Evolutionary conservation across 805 yeast species (phyloP).

Genomic region (Saturnispora sanitii): DNA sequence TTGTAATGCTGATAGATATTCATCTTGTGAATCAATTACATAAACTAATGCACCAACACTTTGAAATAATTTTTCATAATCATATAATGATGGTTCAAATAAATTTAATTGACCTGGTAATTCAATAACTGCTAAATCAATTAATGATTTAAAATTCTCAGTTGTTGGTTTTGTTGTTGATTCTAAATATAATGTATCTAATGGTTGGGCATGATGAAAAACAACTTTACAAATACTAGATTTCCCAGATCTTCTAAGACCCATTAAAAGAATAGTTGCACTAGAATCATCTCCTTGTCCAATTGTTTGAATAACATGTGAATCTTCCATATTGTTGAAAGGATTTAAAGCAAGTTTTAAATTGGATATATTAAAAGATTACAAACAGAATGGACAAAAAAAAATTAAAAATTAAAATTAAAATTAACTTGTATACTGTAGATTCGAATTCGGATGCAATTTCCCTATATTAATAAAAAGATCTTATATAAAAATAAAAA

Average conservation of each 20-base stretch:
- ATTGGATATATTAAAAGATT: too few species aligned
- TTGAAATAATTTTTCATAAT: slow-evolving; percentile 64
- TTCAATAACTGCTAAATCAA: slow-evolving; percentile 85
- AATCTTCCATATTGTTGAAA: neutral
- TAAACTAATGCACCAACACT: slow-evolving; percentile 87
- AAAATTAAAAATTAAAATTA: too few species aligned
- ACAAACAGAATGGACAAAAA: too few species aligned
- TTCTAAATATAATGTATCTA: slow-evolving; percentile 84
- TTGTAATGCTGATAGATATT: slow-evolving; percentile 83
- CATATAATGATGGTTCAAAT: slow-evolving; percentile 70
- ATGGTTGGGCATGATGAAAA: slow-evolving; percentile 92
- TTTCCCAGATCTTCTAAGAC: slow-evolving; percentile 82
- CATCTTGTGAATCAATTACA: slow-evolving; percentile 93
- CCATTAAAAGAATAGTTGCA: slow-evolving; percentile 84
- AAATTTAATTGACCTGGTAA: slow-evolving; percentile 89
- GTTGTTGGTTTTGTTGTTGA: slow-evolving; percentile 83
- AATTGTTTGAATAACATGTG: neutral
- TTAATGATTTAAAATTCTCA: slow-evolving; percentile 73
- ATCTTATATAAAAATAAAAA: neutral
- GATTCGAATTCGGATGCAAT: too few species aligned
- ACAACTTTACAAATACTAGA: slow-evolving; percentile 94
- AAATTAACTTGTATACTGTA: too few species aligned
- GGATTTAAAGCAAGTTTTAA: too few species aligned
- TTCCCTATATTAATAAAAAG: neutral
- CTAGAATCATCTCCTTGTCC: slow-evolving; percentile 39